Percentiles rank a stretch among this genome's conserved stretches.
These are phyloP conservation scores for Petunia hybrid DNA, from an alignment of 305 asterid species.

Conservation along the genomic window DNA sequence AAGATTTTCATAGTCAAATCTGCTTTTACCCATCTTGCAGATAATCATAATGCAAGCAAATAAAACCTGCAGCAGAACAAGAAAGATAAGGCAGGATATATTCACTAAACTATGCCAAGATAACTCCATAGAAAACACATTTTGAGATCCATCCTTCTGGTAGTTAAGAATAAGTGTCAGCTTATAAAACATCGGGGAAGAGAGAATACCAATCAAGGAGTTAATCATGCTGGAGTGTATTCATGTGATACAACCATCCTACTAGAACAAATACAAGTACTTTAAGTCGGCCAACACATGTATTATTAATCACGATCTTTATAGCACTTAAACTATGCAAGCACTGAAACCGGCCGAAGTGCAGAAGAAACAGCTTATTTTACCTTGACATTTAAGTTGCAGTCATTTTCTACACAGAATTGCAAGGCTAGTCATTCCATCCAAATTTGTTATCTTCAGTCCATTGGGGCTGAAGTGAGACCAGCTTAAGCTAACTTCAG, in stretches of 20 bases:
- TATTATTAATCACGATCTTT: neutral
- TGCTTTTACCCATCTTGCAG: neutral
- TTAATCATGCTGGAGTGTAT: neutral
- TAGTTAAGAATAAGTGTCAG: neutral
- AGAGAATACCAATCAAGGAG: conserved; percentile 7
- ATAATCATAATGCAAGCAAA: neutral
- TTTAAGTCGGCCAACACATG: neutral
- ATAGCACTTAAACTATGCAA: neutral
- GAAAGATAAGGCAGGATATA: conserved; percentile 14
- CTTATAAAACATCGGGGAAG: neutral
- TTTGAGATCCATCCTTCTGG: neutral
- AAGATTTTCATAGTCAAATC: conserved; percentile 33
- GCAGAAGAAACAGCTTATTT: too few species aligned
- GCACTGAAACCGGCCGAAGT: too few species aligned
- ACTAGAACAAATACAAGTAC: too few species aligned
- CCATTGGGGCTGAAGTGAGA: too few species aligned
- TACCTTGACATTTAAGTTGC: too few species aligned
- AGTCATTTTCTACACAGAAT: too few species aligned
- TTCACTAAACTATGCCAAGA: neutral
- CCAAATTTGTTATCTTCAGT: too few species aligned
- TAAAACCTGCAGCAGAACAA: conserved; percentile 6
- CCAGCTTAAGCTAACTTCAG: too few species aligned
- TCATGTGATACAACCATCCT: conserved; percentile 14
- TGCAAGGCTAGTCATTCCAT: too few species aligned
- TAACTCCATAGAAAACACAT: neutral